Evolutionary conservation across 2,329 filamentous ascomycete genomes (phyloP).

Genomic region (Teratosphaeria viscida): DNA sequence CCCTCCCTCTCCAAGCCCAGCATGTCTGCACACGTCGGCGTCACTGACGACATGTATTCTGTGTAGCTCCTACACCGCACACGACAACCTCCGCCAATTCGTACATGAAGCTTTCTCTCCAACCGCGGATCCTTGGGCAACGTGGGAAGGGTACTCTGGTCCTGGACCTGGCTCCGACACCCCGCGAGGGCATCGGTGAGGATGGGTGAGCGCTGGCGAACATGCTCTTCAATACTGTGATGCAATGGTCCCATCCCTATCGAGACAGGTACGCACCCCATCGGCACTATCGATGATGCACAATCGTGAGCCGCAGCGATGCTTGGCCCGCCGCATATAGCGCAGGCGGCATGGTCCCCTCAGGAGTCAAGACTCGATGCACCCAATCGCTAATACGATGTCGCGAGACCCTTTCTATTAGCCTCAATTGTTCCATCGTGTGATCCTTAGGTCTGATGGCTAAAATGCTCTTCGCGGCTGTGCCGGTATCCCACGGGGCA

Average conservation of each 20-base stretch:
- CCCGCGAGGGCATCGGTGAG: background rate
- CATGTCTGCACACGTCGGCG: background rate
- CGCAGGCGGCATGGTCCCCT: background rate
- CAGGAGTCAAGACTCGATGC: background rate
- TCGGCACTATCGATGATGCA: too few species aligned
- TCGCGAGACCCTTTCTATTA: background rate
- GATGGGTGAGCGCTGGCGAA: too few species aligned
- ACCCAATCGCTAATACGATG: background rate
- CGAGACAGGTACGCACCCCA: too few species aligned
- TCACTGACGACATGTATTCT: too few species aligned
- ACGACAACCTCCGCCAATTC: conserved; percentile 5
- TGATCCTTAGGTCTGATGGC: background rate
- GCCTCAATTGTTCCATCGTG: too few species aligned
- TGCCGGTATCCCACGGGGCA: background rate
- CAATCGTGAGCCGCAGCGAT: background rate
- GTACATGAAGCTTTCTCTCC: conserved; percentile 8
- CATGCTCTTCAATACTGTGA: too few species aligned
- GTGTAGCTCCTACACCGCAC: background rate
- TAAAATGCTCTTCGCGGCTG: background rate
- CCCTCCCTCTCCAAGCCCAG: background rate
- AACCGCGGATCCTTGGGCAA: conserved; percentile 1
- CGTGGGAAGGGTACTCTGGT: background rate
- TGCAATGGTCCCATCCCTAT: too few species aligned
- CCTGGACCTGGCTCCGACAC: background rate
- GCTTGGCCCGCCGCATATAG: background rate